Evolutionary conservation across 495 filamentous ascomycete genomes (phyloP), one percentile per base, ranked within the genome.

Genomic region (Penicillium steckii): DNA sequence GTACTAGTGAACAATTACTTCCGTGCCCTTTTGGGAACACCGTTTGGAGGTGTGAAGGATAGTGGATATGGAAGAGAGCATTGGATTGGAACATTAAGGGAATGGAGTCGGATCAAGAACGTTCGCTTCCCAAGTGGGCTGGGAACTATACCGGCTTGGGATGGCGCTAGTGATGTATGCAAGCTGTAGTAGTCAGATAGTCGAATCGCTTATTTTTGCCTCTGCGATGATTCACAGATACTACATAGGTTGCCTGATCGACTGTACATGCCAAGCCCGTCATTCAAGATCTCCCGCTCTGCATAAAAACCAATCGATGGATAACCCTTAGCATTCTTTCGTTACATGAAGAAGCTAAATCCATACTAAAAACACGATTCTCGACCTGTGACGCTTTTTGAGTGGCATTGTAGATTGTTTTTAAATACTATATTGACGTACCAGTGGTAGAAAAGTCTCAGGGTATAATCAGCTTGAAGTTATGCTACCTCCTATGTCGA

Each of bases 1-100:
- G 83, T 42, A 55, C 12, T 49, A 5, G 48, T 50, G 29, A 50
- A 50, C 17, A 50, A 50, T 35, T 50, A 43, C 25, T 50, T 30
- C 38, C 48, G 48, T 13, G 48, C 37, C 12, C 37, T 42, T 10
- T 38, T 50, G n/a, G 48, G 38, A 9, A 50, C 48, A 22, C 48
- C 38, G 1, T 51, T 44, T 21, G 48, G 26, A 1, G 38, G 38
- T 24, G 48, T 44, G 26, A 51, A 51, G 33, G 40, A 51, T 15
- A 43, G 37, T 51, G 48, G 26, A 15, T 24, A 43, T 44, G 40
- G 48, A 8, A 26, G 48, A 21, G 48, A 51, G 26, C 38, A 51
- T 27, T 51, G 40, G 26, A 50, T 42, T 43, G 48, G 38, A n/a
- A 43, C 48, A 22, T 17, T 50, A 13, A 33, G 48, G 10, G 35